Evolutionary conservation across 176 grass and related monocot genomes (phyloP).

Genomic region (Eremochloa ophiuroides): DNA sequence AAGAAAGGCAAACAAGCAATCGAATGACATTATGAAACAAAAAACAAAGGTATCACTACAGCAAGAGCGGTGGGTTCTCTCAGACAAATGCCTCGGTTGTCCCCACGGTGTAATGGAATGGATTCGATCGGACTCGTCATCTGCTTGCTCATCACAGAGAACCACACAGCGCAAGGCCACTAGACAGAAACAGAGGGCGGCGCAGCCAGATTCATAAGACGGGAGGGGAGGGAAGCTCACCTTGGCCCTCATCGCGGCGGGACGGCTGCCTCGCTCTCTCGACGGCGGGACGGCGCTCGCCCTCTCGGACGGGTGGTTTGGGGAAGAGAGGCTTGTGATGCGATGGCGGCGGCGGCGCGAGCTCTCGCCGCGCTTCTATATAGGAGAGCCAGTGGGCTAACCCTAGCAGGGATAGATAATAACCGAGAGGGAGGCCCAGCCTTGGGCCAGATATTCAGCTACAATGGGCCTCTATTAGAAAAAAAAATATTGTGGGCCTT

Average conservation of each 20-base stretch:
- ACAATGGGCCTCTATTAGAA: not conserved
- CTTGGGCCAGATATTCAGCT: not conserved
- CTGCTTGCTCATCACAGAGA: constrained; percentile 25
- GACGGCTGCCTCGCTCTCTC: not conserved
- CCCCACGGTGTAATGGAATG: not conserved
- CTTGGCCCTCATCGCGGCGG: constrained; percentile 48
- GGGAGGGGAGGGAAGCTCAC: not conserved
- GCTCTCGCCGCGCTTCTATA: not conserved
- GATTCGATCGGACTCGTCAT: constrained; percentile 23
- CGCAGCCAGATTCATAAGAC: not conserved
- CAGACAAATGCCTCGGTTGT: not conserved
- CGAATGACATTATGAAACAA: not conserved
- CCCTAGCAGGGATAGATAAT: constrained; percentile 12
- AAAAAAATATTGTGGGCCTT: not conserved
- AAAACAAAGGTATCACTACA: not conserved
- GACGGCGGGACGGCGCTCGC: not conserved
- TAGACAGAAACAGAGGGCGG: too few relatives aligned
- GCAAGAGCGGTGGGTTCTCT: not conserved
- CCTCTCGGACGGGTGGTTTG: not conserved
- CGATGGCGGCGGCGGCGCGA: not conserved
- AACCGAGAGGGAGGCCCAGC: not conserved
- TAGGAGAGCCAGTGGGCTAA: not conserved
- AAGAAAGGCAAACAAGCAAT: not conserved
- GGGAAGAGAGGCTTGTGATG: not conserved
- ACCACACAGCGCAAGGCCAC: not conserved